phyloP scores from a whole-genome alignment of 768 basidiomycete species.

The Dentipellis sp. region DNA sequence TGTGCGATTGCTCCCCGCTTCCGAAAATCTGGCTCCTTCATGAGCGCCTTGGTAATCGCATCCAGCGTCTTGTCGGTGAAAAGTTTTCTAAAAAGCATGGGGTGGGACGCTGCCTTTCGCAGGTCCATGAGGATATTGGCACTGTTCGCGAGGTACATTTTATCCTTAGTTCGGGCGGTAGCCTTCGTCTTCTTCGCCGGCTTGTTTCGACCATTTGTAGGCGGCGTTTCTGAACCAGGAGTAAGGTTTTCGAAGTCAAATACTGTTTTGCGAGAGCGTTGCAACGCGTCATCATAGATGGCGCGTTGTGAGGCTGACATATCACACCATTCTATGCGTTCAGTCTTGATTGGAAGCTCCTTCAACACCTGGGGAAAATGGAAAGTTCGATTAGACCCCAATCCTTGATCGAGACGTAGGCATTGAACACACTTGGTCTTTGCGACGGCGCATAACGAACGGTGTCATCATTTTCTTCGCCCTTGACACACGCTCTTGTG shows the following conservation, averaged over 20 bases:
- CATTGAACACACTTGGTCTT: constrained; percentile 62
- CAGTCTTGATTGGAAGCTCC: constrained; percentile 87
- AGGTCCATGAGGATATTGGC: constrained; percentile 96
- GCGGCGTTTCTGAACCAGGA: constrained; percentile 23
- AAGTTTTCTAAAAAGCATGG: constrained; percentile 84
- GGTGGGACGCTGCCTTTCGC: constrained; percentile 92
- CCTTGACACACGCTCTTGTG: constrained; percentile 86
- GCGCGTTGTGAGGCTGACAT: constrained; percentile 78
- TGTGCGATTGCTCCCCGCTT: constrained; percentile 73
- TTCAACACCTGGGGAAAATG: constrained; percentile 58
- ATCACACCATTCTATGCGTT: constrained; percentile 91
- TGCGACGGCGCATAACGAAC: constrained; percentile 92
- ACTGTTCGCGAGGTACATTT: constrained; percentile 69
- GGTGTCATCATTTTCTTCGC: constrained; percentile 99
- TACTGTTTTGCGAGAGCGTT: constrained; percentile 76
- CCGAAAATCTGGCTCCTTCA: constrained; percentile 90
- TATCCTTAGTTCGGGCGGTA: constrained; percentile 45
- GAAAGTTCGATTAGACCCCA: not conserved
- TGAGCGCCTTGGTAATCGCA: constrained; percentile 67
- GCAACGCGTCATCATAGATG: constrained; percentile 80
- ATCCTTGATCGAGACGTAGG: not conserved
- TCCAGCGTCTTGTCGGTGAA: constrained; percentile 74
- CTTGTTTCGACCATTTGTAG: constrained; percentile 19
- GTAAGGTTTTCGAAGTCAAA: constrained; percentile 34
- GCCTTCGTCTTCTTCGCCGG: constrained; percentile 37